These are phyloP conservation scores for Penicillium pancosmium DNA, from an alignment of 495 filamentous ascomycete species.

Conservation along the genomic window DNA sequence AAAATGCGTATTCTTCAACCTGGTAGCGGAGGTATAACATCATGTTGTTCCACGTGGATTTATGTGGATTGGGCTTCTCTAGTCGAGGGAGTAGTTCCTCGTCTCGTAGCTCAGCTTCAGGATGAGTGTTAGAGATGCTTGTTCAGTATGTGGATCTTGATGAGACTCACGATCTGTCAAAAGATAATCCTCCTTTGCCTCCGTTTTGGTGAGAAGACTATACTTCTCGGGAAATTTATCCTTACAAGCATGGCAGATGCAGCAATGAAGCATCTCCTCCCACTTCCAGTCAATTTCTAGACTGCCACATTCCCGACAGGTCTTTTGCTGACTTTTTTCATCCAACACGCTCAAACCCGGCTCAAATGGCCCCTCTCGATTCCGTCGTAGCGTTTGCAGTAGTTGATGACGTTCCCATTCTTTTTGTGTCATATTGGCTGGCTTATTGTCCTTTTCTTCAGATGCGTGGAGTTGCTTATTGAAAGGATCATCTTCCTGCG, in stretches of 20 bases:
- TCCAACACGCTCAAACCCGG: slow-evolving; percentile 75
- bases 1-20: slow-evolving; percentile 89
- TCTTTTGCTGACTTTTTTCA: slow-evolving; percentile 63
- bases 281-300: slow-evolving; percentile 94
- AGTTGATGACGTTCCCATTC: slow-evolving; percentile 90
- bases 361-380: slow-evolving; percentile 82
- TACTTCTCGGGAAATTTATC: slow-evolving; percentile 90
- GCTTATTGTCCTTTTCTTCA: slow-evolving; percentile 61
- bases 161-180: slow-evolving; percentile 77
- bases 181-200: slow-evolving; percentile 92
- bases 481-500: slow-evolving; percentile 83
- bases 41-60: slow-evolving; percentile 96
- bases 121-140: background rate
- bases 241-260: slow-evolving; percentile 78
- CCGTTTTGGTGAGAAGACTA: slow-evolving; percentile 92
- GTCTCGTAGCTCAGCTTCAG: slow-evolving; percentile 80
- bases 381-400: slow-evolving; percentile 64
- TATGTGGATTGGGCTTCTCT: slow-evolving; percentile 90
- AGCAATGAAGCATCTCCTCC: slow-evolving; percentile 75
- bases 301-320: slow-evolving; percentile 79
- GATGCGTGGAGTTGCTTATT: slow-evolving; percentile 72
- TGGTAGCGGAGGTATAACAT: slow-evolving; percentile 94
- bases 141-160: background rate
- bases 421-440: slow-evolving; percentile 83
- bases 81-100: slow-evolving; percentile 84